Conservation (phyloP, 352 stramenopile species). For the Albugo candida region DNA sequence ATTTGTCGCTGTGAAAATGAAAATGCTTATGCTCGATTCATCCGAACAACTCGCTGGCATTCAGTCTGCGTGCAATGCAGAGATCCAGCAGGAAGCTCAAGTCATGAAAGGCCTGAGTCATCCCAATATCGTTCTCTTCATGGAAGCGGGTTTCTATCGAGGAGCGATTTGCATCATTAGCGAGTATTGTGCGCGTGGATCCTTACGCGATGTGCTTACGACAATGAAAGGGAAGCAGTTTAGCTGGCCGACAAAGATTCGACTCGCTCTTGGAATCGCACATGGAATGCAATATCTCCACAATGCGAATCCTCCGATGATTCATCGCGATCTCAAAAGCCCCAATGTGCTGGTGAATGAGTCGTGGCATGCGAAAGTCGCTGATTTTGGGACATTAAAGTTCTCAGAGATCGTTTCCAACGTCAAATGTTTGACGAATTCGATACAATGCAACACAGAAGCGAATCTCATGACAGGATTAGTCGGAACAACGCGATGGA, state of each 20-base stretch:
- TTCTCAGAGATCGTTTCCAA: constrained; percentile 75
- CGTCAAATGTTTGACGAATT: constrained; percentile 10
- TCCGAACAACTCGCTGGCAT: constrained; percentile 47
- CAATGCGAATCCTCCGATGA: constrained; percentile 76
- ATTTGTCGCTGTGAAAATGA: constrained; percentile 91
- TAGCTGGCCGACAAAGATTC: constrained; percentile 61
- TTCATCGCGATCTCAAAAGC: constrained; percentile 82
- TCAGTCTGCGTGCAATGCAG: constrained; percentile 60
- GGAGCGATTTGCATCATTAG: constrained; percentile 89
- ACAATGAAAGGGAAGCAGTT: not conserved
- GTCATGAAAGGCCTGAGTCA: constrained; percentile 68
- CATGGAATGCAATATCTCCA: constrained; percentile 83
- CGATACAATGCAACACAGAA: constrained; percentile 16
- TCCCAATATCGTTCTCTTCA: constrained; percentile 78
- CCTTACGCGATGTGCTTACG: constrained; percentile 87
- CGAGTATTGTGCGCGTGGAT: constrained; percentile 87
- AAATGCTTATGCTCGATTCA: constrained; percentile 49
- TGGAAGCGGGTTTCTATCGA: constrained; percentile 72
- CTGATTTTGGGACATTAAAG: constrained; percentile 74
- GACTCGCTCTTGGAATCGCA: constrained; percentile 53
- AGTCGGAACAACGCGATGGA: constrained; percentile 76
- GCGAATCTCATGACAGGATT: constrained; percentile 61
- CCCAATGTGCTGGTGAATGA: constrained; percentile 79
- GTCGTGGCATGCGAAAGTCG: constrained; percentile 81
- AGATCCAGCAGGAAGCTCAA: constrained; percentile 65